Percentiles rank a stretch among this genome's conserved stretches.
These are phyloP conservation scores for Cutaneotrichosporon sp. DNA, from an alignment of 1,284 basidiomycete species.

Conservation along the genomic window DNA sequence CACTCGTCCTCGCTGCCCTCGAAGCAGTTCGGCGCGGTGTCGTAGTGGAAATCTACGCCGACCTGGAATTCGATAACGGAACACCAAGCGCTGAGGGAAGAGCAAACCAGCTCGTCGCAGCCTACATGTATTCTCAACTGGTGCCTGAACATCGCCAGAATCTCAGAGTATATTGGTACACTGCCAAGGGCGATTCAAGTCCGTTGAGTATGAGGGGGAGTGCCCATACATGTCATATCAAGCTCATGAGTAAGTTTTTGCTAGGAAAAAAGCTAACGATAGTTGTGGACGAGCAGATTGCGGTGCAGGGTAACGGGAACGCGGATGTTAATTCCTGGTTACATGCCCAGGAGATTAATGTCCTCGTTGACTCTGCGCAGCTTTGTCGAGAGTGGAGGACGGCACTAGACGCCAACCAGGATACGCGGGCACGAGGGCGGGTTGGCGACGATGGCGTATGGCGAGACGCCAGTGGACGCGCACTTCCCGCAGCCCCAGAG, in stretches of 20 bases:
- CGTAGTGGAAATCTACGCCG: slow-evolving; percentile 63
- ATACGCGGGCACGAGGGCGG: slow-evolving; percentile 62
- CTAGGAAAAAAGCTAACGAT: background rate
- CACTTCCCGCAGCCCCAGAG: slow-evolving; percentile 4
- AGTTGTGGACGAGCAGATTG: slow-evolving; percentile 64
- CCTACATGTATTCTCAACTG: slow-evolving; percentile 61
- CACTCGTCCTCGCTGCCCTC: slow-evolving; percentile 63
- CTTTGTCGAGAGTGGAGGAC: slow-evolving; percentile 64
- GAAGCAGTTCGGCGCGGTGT: slow-evolving; percentile 64
- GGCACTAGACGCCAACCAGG: slow-evolving; percentile 64
- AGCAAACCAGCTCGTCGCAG: slow-evolving; percentile 69
- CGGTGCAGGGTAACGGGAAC: slow-evolving; percentile 56
- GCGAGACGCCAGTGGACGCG: slow-evolving; percentile 30
- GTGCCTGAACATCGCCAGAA: slow-evolving; percentile 55
- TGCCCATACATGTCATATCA: slow-evolving; percentile 70
- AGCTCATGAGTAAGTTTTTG: slow-evolving; percentile 59
- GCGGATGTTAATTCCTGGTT: slow-evolving; percentile 68
- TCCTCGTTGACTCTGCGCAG: slow-evolving; percentile 64
- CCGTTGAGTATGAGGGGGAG: slow-evolving; percentile 64
- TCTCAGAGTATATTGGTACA: slow-evolving; percentile 65
- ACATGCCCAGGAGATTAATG: slow-evolving; percentile 72
- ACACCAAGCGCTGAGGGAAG: slow-evolving; percentile 62
- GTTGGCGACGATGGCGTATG: slow-evolving; percentile 37
- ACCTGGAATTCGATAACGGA: slow-evolving; percentile 62
- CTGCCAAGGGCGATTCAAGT: slow-evolving; percentile 59